Evolutionary conservation across 352 stramenopile species (phyloP).

Genomic region (Phytophthora lateralis): DNA sequence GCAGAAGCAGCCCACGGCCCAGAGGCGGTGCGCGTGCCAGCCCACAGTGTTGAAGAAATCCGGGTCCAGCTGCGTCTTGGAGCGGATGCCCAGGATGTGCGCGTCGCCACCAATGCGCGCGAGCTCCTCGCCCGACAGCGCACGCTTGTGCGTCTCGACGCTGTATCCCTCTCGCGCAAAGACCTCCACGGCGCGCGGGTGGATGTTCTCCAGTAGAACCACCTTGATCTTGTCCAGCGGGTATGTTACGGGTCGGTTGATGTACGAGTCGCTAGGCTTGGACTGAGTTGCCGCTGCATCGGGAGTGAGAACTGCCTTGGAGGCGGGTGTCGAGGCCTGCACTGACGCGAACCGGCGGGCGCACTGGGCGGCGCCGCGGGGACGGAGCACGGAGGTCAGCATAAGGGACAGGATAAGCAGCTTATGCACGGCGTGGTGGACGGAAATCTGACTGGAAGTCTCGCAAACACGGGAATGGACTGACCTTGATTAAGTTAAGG

Average conservation of each 20-base stretch:
- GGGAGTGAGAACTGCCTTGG: constrained; percentile 22
- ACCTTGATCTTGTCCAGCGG: constrained; percentile 85
- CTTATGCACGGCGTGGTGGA: constrained; percentile 13
- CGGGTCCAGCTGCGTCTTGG: constrained; percentile 81
- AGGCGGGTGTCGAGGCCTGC: constrained; percentile 33
- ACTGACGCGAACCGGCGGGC: constrained; percentile 41
- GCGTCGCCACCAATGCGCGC: constrained; percentile 71
- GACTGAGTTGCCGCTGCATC: constrained; percentile 11
- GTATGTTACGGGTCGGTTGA: constrained; percentile 75
- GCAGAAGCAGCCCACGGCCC: constrained; percentile 84
- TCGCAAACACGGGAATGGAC: constrained; percentile 8
- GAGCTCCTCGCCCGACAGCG: constrained; percentile 78
- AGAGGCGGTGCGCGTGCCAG: constrained; percentile 81
- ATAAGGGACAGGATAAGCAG: constrained; percentile 18
- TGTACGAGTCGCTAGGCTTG: constrained; percentile 39
- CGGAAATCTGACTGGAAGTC: constrained; percentile 24
- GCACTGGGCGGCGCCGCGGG: constrained; percentile 20
- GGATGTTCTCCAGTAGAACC: constrained; percentile 85
- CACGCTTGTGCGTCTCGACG: constrained; percentile 80
- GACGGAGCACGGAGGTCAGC: constrained; percentile 46
- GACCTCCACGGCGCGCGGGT: constrained; percentile 73
- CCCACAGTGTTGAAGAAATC: constrained; percentile 81
- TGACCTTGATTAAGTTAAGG: constrained; percentile 6
- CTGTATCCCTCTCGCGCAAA: constrained; percentile 82
- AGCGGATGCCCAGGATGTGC: constrained; percentile 82